These are phyloP conservation scores for Suillus decipiens DNA, from an alignment of 768 basidiomycete species.

Conservation along the genomic window DNA sequence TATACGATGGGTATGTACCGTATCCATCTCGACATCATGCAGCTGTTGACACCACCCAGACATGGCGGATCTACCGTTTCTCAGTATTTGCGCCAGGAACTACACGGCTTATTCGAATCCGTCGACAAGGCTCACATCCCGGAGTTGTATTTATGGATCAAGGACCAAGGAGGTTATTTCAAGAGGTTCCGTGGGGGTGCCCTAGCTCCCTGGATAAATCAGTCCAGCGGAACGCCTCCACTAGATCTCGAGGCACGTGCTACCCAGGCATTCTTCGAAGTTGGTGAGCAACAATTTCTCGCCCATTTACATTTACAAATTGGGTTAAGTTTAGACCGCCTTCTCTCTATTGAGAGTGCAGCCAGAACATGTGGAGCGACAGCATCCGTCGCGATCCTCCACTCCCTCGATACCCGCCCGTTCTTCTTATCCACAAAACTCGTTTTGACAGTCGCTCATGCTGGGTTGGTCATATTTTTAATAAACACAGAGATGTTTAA, in stretches of 20 bases:
- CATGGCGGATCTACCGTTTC: conserved; percentile 93
- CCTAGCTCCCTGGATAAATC: conserved; percentile 63
- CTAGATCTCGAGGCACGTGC: conserved; percentile 85
- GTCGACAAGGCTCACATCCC: conserved; percentile 71
- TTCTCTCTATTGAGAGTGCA: conserved; percentile 65
- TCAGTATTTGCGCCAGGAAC: conserved; percentile 79
- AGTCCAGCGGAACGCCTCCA: conserved; percentile 30
- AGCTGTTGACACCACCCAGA: conserved; percentile 39
- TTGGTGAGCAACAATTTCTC: conserved; percentile 33
- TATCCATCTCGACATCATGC: not conserved
- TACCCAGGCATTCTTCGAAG: conserved; percentile 86
- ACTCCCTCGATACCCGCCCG: conserved; percentile 81
- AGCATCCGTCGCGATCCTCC: conserved; percentile 88
- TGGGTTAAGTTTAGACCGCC: conserved; percentile 55
- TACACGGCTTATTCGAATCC: conserved; percentile 83
- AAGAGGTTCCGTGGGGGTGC: conserved; percentile 84
- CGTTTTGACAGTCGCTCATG: conserved; percentile 87
- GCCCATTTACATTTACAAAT: conserved; percentile 6
- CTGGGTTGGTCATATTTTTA: conserved; percentile 58
- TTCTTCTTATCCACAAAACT: conserved; percentile 81
- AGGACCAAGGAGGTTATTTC: conserved; percentile 87
- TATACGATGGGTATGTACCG: conserved; percentile 83
- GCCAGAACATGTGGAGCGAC: conserved; percentile 86
- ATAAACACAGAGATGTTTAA: not conserved
- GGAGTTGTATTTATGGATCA: conserved; percentile 74